Conservation (phyloP, 208 protist genomes). For the Lotmaria passim region DNA sequence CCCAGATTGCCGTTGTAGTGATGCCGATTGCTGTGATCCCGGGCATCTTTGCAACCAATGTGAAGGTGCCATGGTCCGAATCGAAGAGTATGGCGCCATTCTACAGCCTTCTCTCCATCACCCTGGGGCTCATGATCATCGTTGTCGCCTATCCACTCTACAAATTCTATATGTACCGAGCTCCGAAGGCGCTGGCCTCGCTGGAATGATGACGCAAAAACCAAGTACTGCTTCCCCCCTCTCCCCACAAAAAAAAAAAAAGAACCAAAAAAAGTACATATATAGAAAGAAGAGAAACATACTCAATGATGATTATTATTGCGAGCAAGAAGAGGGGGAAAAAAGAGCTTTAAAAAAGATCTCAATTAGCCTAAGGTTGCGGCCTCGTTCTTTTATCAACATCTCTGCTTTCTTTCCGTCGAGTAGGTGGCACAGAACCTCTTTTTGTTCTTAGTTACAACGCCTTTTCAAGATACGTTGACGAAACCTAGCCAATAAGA, state of each 20-base stretch:
- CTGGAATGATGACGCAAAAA: slow-evolving; percentile 31
- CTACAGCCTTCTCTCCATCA: slow-evolving; percentile 52
- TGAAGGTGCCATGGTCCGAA: slow-evolving; percentile 62
- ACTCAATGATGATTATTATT: too few relatives aligned
- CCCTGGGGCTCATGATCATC: slow-evolving; percentile 43
- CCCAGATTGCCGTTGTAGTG: slow-evolving; percentile 72
- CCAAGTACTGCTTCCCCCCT: not conserved
- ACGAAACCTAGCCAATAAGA: too few relatives aligned
- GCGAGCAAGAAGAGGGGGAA: too few relatives aligned
- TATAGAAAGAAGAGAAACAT: not conserved
- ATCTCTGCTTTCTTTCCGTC: too few relatives aligned
- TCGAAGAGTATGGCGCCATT: slow-evolving; percentile 49
- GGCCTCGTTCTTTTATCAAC: too few relatives aligned
- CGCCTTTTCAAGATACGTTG: too few relatives aligned
- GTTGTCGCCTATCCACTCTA: slow-evolving; percentile 47
- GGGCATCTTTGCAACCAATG: slow-evolving; percentile 75
- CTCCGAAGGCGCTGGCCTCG: slow-evolving; percentile 63
- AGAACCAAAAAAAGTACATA: not conserved
- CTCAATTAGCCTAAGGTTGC: too few relatives aligned
- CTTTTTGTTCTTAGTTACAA: too few relatives aligned
- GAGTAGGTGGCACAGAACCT: too few relatives aligned
- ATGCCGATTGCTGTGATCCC: slow-evolving; percentile 83
- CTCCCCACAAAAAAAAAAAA: not conserved
- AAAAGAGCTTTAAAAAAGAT: too few relatives aligned
- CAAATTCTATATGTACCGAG: slow-evolving; percentile 59